Base-by-base conservation (phyloP, 768 basidiomycete species). In the Suillus clintonianus region DNA sequence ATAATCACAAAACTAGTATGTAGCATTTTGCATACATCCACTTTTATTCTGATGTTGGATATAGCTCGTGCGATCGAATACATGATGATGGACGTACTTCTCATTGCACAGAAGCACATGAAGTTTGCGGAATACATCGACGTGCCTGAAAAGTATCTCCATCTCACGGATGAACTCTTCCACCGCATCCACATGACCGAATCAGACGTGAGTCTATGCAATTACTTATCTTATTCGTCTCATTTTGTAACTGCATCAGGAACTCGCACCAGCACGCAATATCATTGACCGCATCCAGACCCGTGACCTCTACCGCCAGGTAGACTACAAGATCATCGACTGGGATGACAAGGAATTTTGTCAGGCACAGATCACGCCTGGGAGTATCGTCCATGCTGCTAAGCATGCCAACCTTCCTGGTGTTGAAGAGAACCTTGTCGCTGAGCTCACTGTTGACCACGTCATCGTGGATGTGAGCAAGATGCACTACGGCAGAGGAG, bases 11-110 rank as follows among this genome's bases (percentile, higher is more conserved):
- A 72, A 86, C 90, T 1, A 87, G 86, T 86, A 63, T 24, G 81
- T 74, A 30, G 17, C 3, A 11, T 39, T 27, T 27, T 7, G 39
- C 39, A 30, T 30, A 27, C 27, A 41, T 41, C 15, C 17, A 11
- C 8, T 41, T 55, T 55, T 15, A 41, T 19, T 24, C 32, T 43
- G 22, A 62, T 8, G 9, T 39, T 27, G 27, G 19, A n/a, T 30
- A 41, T 39, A 90, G 91, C 90, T 4, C 89, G 84, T 67, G 86
- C 90, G 0, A 89, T 94, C 58, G 93, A 93, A 72, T 85, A 89
- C 69, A 94, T 94, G 93, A 79, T 94, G n/a, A 81, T 92, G 15
- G 92, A 94, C 67, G 90, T 83, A 0, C 80, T 95, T n/a, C 75
- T 88, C 0, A 76, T 77, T 0, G 93, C 93, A 0, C 90, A 95